Conservation (phyloP, 306 rosid species). For the Sicyos baderoa region DNA sequence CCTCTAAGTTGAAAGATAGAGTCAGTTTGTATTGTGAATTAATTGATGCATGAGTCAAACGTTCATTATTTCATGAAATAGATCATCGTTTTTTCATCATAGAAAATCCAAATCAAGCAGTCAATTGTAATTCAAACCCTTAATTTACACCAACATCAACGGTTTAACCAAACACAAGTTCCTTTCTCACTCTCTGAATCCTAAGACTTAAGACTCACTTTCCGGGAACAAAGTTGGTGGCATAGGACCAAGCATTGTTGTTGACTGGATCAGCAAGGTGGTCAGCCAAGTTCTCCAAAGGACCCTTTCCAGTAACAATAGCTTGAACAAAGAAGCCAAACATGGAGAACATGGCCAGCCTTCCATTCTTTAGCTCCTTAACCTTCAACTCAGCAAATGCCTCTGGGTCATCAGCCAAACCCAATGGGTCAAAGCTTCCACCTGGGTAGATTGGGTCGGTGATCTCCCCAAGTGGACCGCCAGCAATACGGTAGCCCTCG, state of each 20-base stretch:
- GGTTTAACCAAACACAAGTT: slow-evolving; percentile 1
- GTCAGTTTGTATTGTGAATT: too few relatives aligned
- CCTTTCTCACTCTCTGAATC: neutral
- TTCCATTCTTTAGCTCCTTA: slow-evolving; percentile 86
- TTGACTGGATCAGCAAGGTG: slow-evolving; percentile 92
- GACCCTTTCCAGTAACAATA: slow-evolving; percentile 84
- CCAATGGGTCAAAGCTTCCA: slow-evolving; percentile 98
- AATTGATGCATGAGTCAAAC: too few relatives aligned
- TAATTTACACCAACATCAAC: slow-evolving; percentile 12
- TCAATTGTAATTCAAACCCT: slow-evolving; percentile 9
- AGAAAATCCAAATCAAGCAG: neutral
- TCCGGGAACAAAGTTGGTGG: slow-evolving; percentile 96
- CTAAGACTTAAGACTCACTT: slow-evolving; percentile 35
- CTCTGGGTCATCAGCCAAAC: slow-evolving; percentile 88
- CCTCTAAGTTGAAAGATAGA: too few relatives aligned
- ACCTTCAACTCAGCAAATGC: slow-evolving; percentile 87
- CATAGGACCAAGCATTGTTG: slow-evolving; percentile 91
- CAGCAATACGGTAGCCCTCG: slow-evolving; percentile 82
- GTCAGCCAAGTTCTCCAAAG: slow-evolving; percentile 82
- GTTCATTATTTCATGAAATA: too few relatives aligned
- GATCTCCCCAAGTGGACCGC: slow-evolving; percentile 86
- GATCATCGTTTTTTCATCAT: too few relatives aligned
- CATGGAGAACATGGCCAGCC: slow-evolving; percentile 89
- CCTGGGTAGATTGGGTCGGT: slow-evolving; percentile 82
- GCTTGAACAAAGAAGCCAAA: slow-evolving; percentile 93